Evolutionary conservation across 345 rosid species (phyloP), one percentile per base, ranked within the genome.

Genomic region (Geranium brycei): DNA sequence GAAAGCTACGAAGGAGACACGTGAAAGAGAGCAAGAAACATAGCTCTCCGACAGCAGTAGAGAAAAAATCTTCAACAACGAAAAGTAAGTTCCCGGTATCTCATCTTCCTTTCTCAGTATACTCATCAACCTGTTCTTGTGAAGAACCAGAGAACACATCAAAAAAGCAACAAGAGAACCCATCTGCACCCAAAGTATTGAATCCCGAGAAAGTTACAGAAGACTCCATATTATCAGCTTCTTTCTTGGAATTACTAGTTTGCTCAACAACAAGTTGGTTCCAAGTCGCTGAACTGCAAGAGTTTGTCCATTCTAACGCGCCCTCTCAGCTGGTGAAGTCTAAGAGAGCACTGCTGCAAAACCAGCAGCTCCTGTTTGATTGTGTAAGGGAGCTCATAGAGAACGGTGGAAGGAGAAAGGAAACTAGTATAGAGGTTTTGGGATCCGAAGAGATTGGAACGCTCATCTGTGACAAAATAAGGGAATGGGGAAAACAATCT

Each of bases 291-390:
- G 41, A 35, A 4, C 41, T 35, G 41, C 41, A 0, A 35, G 70
- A 71, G 62, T 68, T 66, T n/a, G 61, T 72, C 35, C 19, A n/a
- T 7, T 67, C 66, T 32, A 58, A 68, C 53, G 15, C 61, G 19
- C 51, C 58, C 17, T 11, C 69, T 6, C 68, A 62, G 38, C 23
- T 56, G 59, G 58, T 61, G 15, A 70, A 64, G 67, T 73, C 79
- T 16, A 77, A 69, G 57, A 73, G 19, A 62, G 63, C 60, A 31
- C 17, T 80, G 63, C 76, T 71, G 57, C 81, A 76, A 64, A 70
- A 77, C 63, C 66, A 58, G 59, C 84, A 80, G 59, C 82, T 80
- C 35, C 62, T 82, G 40, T 74, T 78, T 53, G 82, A 80, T 51
- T 80, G 76, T 31, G 71, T 72, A 6, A 73, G 73, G 23, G 84